Base-by-base conservation (phyloP, 176 grass and related monocot species). In the Rhipidocladum racemiflorum region DNA sequence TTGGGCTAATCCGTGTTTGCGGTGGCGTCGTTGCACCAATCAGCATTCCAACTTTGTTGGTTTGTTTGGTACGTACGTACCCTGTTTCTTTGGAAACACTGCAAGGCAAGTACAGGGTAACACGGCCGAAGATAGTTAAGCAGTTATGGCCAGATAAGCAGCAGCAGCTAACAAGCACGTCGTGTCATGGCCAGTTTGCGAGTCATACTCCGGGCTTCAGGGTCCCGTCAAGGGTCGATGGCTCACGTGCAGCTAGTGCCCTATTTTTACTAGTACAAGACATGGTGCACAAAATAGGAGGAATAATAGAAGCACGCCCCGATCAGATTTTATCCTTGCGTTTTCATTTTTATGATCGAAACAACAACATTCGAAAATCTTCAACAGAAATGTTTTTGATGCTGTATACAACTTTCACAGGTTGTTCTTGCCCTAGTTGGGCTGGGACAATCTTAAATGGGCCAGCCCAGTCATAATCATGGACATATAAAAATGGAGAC, bases 1-100 rank as follows among this genome's bases (percentile, higher is more conserved):
- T 9, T 53, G 3, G 76, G 76, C 61, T 5, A 17, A 17, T 32
- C 25, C 21, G 45, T 18, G 15, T 57, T 57, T 28, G 63, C 72
- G 54, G 76, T 30, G 82, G 24, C 16, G 87, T 85, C 56, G 49
- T 27, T 24, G 64, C 65, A 82, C 72, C 83, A 1, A 53, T 55
- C 76, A 21, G 16, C 17, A 14, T 7, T 46, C 11, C 53, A n/a
- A 21, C 36, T 25, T 9, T 53, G 39, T 66, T 72, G 5, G 39
- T 27, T 80, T 49, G 32, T 39, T 29, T 3, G 27, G 68, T 25
- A 29, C 36, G 11, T 51, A 25, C n/a, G 63, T 1, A 10, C 21
- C 21, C 49, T 42, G 68, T 60, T 82, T 43, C 59, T 40, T 65
- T 65, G 66, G 81, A 84, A 39, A 46, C 61, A 61, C 56, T 20